Base-by-base conservation (phyloP, 768 basidiomycete genomes). In the Boletus reticuloceps region DNA sequence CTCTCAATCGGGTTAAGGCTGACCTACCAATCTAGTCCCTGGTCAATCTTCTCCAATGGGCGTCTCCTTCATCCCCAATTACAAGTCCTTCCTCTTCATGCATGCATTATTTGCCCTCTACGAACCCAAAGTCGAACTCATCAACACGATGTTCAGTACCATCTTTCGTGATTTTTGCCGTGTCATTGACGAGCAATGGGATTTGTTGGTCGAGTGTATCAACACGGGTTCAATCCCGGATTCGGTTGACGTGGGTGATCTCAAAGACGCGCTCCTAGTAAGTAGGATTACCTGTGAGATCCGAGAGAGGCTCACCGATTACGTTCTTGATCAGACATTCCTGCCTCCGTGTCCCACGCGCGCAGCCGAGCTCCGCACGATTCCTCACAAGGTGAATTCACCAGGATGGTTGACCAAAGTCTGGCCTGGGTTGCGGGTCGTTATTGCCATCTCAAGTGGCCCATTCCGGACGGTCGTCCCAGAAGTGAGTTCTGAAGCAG, bases 21-120 rank as follows among this genome's bases (percentile, higher is more conserved):
- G 45, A 54, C 8, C 1, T 14, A 17, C 29, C n/a, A 8, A n/a
- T 38, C n/a, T 29, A 66, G 58, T 59, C 22, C 59, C 59, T 12
- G 31, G 47, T 8, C 55, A 60, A 25, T 63, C 58, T 8, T 61
- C 59, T 14, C 63, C 58, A 14, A 9, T 63, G 22, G 63, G 22
- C 0, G 58, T 55, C 20, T 68, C 62, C 6, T 61, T 59, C 20
- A 64, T 65, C n/a, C 5, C 47, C 17, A 51, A 61, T 39, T 65
- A 67, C 39, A 59, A 51, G 22, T 60, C 66, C 2, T 65, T 60
- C 52, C 53, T 68, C 10, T 61, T 63, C 34, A 54, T 58, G 50
- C 68, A 65, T 47, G 63, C 46, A 5, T 43, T 68, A 5, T 69
- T 65, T 14, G 59, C 61, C 10, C 53, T 65, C 34, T 56, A 62